Evolutionary conservation across 2,329 filamentous ascomycete genomes (phyloP).

Genomic region (Colletotrichum theobromicola): DNA sequence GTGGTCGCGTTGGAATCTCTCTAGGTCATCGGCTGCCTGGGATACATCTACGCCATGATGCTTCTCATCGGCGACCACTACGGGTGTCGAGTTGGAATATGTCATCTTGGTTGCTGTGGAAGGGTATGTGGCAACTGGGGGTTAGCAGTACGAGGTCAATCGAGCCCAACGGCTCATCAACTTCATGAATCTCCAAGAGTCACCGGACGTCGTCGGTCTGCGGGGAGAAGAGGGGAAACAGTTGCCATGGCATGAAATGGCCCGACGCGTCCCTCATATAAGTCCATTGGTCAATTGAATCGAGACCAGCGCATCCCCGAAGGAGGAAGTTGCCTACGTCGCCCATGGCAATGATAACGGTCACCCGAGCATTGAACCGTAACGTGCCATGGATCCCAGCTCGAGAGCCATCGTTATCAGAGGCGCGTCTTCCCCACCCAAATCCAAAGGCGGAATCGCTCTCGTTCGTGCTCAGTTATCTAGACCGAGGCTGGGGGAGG

Average conservation of each 20-base stretch:
- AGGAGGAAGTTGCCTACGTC: neutral
- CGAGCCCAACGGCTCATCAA: neutral
- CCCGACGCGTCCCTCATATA: neutral
- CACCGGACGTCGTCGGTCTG: neutral
- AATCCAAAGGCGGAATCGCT: neutral
- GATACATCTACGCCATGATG: neutral
- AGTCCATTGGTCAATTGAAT: neutral
- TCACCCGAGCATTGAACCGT: neutral
- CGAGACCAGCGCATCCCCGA: neutral
- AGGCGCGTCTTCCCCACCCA: neutral
- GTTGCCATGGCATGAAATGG: neutral
- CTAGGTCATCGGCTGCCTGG: slow-evolving; percentile 23
- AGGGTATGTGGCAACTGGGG: neutral
- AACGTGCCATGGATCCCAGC: slow-evolving; percentile 6
- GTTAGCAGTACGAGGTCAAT: neutral
- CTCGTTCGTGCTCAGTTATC: neutral
- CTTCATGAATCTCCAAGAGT: neutral
- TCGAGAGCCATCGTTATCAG: neutral
- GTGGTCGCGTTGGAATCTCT: slow-evolving; percentile 35
- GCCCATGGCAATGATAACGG: neutral
- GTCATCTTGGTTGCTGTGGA: neutral
- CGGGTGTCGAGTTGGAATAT: neutral
- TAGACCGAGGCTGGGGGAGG: neutral
- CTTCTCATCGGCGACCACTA: neutral
- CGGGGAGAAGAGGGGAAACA: neutral